Base-by-base conservation (phyloP, 2,329 filamentous ascomycete genomes). In the Westerdykella aurantiaca region DNA sequence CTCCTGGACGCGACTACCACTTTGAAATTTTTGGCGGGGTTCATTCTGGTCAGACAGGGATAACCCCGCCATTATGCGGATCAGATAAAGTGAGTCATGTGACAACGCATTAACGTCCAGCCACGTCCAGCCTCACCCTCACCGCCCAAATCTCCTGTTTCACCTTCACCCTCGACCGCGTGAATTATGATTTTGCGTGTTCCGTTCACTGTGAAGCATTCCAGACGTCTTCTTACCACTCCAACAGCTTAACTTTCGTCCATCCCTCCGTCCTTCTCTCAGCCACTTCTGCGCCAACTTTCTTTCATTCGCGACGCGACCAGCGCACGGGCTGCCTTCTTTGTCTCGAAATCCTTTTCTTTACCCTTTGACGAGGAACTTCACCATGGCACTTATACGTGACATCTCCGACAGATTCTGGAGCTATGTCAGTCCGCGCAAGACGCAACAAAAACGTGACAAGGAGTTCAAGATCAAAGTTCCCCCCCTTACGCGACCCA, bases 351-450 rank as follows among this genome's bases (percentile, higher is more conserved):
- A 7, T 29, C 10, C 25, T 29, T 10, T 12, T 5, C 11, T 7
- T 12, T 12, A 9, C 25, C 11, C 33, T 35, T 14, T 14, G 6
- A 16, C 33, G 18, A 18, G 10, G 10, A 13, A 10, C 38, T 17
- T 21, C 25, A 47, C 22, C 37, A 67, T 67, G 64, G 55, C 58
- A 7, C 58, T 64, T 38, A 47, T 67, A 18, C 51, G 53, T 41
- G 45, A 53, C 34, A 50, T 72, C 6, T 62, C 67, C 7, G 58
- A 64, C 39, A 57, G 56, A 38, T 55, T 73, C 44, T 72, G 69
- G 69, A 59, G 60, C 44, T 70, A 66, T 46, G 57, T 72, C 39
- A 71, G 69, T 41, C 71, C 71, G 10, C 58, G 59, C 38, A 72
- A 71, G 53, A 64, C 64, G 7, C 52, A 64, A 45, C 33, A 35